Conservation (phyloP, 345 rosid species). For the Citropsis articulata region DNA sequence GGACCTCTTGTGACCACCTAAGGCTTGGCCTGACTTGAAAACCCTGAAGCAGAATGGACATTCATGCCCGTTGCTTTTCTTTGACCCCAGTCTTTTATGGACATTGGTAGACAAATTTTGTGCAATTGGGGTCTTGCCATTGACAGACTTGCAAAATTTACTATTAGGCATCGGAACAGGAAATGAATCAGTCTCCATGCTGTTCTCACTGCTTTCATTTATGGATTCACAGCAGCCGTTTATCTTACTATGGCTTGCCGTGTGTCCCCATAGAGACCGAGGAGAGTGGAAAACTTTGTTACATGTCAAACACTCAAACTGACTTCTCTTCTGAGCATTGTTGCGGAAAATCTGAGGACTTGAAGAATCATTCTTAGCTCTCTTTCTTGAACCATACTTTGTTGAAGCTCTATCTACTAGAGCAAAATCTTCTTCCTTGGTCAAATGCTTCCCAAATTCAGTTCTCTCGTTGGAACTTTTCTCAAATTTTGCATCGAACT, state of each 20-base stretch:
- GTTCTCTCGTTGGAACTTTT: conserved; percentile 33
- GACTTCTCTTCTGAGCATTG: conserved; percentile 34
- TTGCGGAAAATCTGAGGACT: conserved; percentile 22
- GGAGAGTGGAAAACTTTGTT: conserved; percentile 29
- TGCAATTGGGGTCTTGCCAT: conserved; percentile 28
- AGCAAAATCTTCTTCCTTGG: conserved; percentile 19
- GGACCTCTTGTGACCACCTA: conserved; percentile 97
- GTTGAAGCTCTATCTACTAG: conserved; percentile 32
- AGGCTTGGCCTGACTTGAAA: conserved; percentile 90
- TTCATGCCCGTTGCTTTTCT: conserved; percentile 66
- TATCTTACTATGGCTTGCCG: conserved; percentile 34
- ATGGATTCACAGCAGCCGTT: conserved; percentile 33
- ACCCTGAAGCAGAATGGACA: conserved; percentile 88
- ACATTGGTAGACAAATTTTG: conserved; percentile 23
- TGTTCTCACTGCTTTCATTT: conserved; percentile 49
- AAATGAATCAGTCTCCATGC: conserved; percentile 46
- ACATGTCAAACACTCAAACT: conserved; percentile 35
- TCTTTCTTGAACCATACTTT: conserved; percentile 47
- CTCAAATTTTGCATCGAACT: conserved; percentile 33
- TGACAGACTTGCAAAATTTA: conserved; percentile 19
- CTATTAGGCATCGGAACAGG: conserved; percentile 27
- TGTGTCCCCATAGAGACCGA: conserved; percentile 24
- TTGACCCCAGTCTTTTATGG: conserved; percentile 33
- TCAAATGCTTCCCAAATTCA: conserved; percentile 27
- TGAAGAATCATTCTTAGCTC: conserved; percentile 28